Evolutionary conservation across 225 moss, liverwort and hornwort genomes (phyloP).

Genomic region (Thuidium tamariscinum): DNA sequence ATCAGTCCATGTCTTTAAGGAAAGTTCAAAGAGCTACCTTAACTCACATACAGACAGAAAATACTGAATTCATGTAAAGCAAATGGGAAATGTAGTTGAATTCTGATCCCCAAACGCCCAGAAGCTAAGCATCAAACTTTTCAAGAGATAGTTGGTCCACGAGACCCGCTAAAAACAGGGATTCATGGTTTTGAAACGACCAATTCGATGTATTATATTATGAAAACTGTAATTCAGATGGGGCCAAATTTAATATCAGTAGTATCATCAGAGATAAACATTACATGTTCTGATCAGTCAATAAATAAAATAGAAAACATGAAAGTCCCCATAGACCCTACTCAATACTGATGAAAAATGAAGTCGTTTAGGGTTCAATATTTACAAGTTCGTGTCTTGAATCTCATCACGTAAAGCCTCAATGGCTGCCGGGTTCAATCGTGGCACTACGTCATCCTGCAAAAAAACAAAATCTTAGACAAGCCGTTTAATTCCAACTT

Average conservation of each 20-base stretch:
- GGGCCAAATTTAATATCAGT: background rate
- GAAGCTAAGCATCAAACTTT: background rate
- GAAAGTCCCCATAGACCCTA: background rate
- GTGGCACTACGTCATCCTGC: conserved; percentile 82
- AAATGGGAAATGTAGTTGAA: background rate
- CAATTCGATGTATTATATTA: background rate
- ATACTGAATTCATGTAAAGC: background rate
- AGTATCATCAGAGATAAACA: background rate
- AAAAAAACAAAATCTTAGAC: background rate
- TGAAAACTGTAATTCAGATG: background rate
- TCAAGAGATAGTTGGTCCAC: background rate
- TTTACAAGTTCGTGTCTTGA: conserved; percentile 49
- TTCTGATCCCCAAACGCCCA: background rate
- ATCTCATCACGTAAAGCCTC: conserved; percentile 79
- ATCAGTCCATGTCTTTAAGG: background rate
- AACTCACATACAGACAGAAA: background rate
- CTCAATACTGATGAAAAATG: background rate
- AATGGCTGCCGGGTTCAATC: conserved; percentile 73
- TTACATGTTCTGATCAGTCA: background rate
- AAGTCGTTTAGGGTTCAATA: background rate
- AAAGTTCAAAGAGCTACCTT: background rate
- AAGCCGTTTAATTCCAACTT: background rate
- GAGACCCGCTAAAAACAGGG: no score
- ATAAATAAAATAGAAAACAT: background rate
- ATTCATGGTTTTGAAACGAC: background rate